phyloP scores from a whole-genome alignment of 129 eudicot genomes.

The Tanacetum coccineum region DNA sequence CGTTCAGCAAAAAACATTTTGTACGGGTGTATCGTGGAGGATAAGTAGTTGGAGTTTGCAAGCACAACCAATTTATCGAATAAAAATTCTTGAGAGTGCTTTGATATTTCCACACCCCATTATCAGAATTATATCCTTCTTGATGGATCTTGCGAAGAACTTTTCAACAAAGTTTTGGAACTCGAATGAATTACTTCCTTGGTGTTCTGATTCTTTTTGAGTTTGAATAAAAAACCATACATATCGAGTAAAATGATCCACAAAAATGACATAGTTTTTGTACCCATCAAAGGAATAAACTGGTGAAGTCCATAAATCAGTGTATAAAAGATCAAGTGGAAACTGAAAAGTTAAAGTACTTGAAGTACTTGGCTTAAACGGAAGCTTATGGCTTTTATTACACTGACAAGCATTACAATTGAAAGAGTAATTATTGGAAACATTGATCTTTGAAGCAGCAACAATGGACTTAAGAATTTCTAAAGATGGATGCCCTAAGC shows the following conservation, averaged over 20 bases:
- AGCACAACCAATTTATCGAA: too few species aligned
- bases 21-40: background rate
- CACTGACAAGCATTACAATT: background rate
- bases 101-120: constrained; percentile 11
- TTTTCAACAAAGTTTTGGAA: constrained; percentile 9
- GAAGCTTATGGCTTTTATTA: constrained; percentile 11
- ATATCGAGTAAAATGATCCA: constrained; percentile 4
- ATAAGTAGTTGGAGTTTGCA: too few species aligned
- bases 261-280: background rate
- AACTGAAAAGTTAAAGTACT: background rate
- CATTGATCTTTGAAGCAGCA: too few species aligned
- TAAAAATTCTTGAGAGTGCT: background rate
- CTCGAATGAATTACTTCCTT: background rate
- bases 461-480: too few species aligned
- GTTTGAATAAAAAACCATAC: constrained; percentile 20
- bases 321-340: constrained; percentile 1
- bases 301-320: background rate
- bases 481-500: too few species aligned
- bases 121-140: too few species aligned
- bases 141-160: too few species aligned
- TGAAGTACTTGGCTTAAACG: background rate
- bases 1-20: constrained; percentile 4
- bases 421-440: too few species aligned
- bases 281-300: background rate
- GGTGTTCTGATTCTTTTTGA: constrained; percentile 4